Evolutionary conservation across 495 filamentous ascomycete species (phyloP).

Genomic region (Extremus antarcticus): DNA sequence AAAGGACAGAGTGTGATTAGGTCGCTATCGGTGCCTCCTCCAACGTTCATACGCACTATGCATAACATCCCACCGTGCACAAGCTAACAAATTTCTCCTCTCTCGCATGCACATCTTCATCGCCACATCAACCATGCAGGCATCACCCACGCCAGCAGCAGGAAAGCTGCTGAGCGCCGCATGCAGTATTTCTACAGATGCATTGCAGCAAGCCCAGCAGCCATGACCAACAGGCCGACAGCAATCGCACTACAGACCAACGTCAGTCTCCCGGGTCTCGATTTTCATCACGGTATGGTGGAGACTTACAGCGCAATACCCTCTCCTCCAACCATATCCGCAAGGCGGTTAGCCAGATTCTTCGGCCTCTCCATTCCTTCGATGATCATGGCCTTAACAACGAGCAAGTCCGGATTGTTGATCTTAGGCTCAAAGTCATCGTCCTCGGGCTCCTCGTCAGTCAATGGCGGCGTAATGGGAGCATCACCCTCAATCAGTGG

Average conservation of each 20-base stretch:
- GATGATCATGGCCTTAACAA: neutral
- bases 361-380: neutral
- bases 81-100: too few species aligned
- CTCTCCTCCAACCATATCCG: neutral
- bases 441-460: constrained; percentile 5
- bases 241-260: neutral
- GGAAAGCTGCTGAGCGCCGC: neutral
- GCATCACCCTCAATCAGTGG: neutral
- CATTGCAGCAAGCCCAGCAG: neutral
- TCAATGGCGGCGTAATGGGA: constrained; percentile 14
- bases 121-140: neutral
- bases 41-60: too few species aligned
- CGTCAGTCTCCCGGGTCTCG: neutral
- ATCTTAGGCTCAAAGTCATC: constrained; percentile 5
- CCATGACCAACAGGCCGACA: neutral
- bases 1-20: too few species aligned
- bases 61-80: too few species aligned
- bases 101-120: neutral
- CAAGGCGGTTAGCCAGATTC: neutral
- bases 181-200: neutral
- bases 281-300: neutral
- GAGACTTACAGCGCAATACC: neutral
- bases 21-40: too few species aligned
- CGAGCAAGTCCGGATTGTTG: neutral
- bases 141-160: too few species aligned